Conservation (phyloP, 306 rosid species). For the Hippophae rhamnoides region DNA sequence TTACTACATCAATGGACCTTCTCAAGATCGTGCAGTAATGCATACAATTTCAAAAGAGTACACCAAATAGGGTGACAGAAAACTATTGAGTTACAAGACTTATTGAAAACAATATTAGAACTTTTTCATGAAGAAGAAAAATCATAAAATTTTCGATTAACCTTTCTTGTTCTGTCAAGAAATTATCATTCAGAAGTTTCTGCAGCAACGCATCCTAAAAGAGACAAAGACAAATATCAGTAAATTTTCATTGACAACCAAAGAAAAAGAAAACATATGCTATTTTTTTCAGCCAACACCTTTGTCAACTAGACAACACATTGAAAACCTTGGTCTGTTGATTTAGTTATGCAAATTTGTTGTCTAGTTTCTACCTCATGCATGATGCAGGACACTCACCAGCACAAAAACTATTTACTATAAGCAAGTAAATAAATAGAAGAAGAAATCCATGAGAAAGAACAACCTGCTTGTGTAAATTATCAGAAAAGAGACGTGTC, state of each 20-base stretch:
- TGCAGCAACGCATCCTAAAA: slow-evolving; percentile 80
- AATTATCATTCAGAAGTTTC: slow-evolving; percentile 53
- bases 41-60: too few relatives aligned
- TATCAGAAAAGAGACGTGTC: too few relatives aligned
- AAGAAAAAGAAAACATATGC: not conserved
- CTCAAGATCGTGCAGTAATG: too few relatives aligned
- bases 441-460: too few relatives aligned
- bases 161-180: slow-evolving; percentile 80
- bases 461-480: too few relatives aligned
- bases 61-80: not conserved
- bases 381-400: too few relatives aligned
- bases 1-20: too few relatives aligned
- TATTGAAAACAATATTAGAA: too few relatives aligned
- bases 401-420: too few relatives aligned
- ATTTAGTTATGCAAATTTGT: too few relatives aligned
- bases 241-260: not conserved
- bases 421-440: too few relatives aligned
- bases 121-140: slow-evolving; percentile 3
- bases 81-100: not conserved
- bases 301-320: not conserved
- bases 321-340: not conserved
- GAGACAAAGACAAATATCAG: slow-evolving; percentile 14
- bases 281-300: not conserved
- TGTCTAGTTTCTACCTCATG: too few relatives aligned
- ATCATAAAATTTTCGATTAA: slow-evolving; percentile 22